These are phyloP conservation scores for Cystoderma amianthinum DNA, from an alignment of 768 basidiomycete species.

Conservation along the genomic window DNA sequence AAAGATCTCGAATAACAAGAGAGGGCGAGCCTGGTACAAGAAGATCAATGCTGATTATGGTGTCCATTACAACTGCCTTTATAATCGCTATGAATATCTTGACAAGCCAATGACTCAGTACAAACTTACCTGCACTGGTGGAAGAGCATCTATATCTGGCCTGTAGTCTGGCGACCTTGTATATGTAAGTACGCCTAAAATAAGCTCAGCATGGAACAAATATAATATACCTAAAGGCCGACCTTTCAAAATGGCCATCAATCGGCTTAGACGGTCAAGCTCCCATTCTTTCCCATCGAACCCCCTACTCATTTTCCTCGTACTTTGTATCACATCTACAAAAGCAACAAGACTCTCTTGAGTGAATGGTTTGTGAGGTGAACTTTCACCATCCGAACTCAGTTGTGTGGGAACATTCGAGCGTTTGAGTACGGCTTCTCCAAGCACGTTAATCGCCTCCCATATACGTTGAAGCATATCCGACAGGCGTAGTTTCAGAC, in stretches of 20 bases:
- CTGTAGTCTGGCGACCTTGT: constrained; percentile 79
- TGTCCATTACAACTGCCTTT: constrained; percentile 70
- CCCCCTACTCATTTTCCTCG: constrained; percentile 41
- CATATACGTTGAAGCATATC: constrained; percentile 60
- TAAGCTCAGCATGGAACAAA: constrained; percentile 1
- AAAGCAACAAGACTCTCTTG: constrained; percentile 86
- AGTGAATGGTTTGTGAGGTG: constrained; percentile 45
- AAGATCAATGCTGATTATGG: constrained; percentile 63
- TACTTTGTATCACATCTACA: constrained; percentile 62
- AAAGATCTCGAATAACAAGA: constrained; percentile 73
- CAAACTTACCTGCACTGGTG: constrained; percentile 74
- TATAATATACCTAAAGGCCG: constrained; percentile 4
- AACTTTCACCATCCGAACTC: constrained; percentile 10
- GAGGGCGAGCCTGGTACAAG: constrained; percentile 57
- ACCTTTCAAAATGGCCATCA: constrained; percentile 81
- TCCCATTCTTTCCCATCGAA: constrained; percentile 57
- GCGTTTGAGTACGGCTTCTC: constrained; percentile 28
- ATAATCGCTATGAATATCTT: constrained; percentile 29
- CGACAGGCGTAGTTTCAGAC: constrained; percentile 32
- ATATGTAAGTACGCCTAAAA: constrained; percentile 70
- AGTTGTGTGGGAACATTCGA: constrained; percentile 4
- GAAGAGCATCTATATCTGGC: constrained; percentile 78
- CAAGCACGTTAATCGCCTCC: constrained; percentile 63
- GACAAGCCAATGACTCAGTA: constrained; percentile 2
- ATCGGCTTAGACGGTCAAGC: constrained; percentile 50